Evolutionary conservation across 2,329 filamentous ascomycete species (phyloP).

Genomic region (Aureobasidium lini): DNA sequence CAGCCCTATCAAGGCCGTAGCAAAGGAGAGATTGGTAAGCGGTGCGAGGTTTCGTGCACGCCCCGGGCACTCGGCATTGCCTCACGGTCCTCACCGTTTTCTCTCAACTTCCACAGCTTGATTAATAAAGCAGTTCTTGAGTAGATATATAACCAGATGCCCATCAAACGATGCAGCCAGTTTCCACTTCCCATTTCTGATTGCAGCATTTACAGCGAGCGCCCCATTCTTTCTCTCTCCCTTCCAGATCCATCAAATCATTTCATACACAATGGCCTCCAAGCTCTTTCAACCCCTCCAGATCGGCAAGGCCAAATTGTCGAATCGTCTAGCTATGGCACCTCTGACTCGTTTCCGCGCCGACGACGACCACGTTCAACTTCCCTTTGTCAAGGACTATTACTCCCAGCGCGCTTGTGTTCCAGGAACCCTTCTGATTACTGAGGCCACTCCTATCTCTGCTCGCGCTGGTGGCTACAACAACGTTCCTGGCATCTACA

Average conservation of each 20-base stretch:
- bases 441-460: slow-evolving; percentile 49
- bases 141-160: background rate
- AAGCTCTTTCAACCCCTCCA: slow-evolving; percentile 35
- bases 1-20: background rate
- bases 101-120: slow-evolving; percentile 1
- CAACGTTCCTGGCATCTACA: slow-evolving; percentile 53
- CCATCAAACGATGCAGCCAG: background rate
- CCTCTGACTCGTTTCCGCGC: slow-evolving; percentile 48
- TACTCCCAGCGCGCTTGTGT: slow-evolving; percentile 20
- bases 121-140: slow-evolving; percentile 11
- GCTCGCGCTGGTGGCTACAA: slow-evolving; percentile 40
- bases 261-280: slow-evolving; percentile 3
- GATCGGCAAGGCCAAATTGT: slow-evolving; percentile 35
- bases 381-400: slow-evolving; percentile 15
- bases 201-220: background rate
- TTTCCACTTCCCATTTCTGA: background rate
- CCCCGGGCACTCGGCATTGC: background rate
- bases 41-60: background rate
- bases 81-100: slow-evolving; percentile 3
- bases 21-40: slow-evolving; percentile 10
- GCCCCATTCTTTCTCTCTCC: background rate
- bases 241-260: background rate
- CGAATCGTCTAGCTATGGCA: slow-evolving; percentile 47
- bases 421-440: slow-evolving; percentile 51
- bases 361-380: slow-evolving; percentile 41